Evolutionary conservation across 495 filamentous ascomycete genomes (phyloP).

Genomic region (Penicillium steckii): DNA sequence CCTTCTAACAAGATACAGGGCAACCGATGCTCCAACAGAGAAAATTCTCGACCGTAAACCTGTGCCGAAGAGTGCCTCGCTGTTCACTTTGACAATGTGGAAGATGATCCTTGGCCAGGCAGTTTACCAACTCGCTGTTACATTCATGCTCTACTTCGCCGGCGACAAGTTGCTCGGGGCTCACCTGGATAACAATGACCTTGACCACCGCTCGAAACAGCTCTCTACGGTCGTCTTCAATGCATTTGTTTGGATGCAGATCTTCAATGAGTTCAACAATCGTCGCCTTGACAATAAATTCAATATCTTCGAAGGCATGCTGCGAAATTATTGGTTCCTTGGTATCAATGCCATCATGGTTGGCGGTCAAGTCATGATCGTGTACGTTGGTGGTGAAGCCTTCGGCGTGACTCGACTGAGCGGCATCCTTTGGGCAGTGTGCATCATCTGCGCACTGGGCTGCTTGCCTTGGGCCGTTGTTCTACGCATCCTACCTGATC

Average conservation of each 20-base stretch:
- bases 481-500: constrained; percentile 66
- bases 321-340: constrained; percentile 77
- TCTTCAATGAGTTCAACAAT: constrained; percentile 95
- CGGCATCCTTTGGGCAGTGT: constrained; percentile 72
- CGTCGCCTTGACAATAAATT: constrained; percentile 84
- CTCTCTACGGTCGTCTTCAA: constrained; percentile 83
- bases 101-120: constrained; percentile 93
- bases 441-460: constrained; percentile 65
- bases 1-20: constrained; percentile 32
- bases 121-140: constrained; percentile 75
- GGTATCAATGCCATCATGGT: constrained; percentile 79
- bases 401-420: constrained; percentile 71
- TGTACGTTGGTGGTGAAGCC: constrained; percentile 70
- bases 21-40: constrained; percentile 78
- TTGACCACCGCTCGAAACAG: constrained; percentile 34
- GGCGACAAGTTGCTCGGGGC: constrained; percentile 57
- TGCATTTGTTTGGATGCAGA: constrained; percentile 95
- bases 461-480: constrained; percentile 73
- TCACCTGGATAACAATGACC: constrained; percentile 39
- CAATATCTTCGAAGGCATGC: constrained; percentile 85
- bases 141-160: constrained; percentile 76
- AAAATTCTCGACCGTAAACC: constrained; percentile 80
- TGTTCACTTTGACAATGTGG: constrained; percentile 88
- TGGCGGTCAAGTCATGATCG: constrained; percentile 75
- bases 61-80: constrained; percentile 70